Evolutionary conservation across 2,329 filamentous ascomycete species (phyloP).

Genomic region (Helotiales sp.): DNA sequence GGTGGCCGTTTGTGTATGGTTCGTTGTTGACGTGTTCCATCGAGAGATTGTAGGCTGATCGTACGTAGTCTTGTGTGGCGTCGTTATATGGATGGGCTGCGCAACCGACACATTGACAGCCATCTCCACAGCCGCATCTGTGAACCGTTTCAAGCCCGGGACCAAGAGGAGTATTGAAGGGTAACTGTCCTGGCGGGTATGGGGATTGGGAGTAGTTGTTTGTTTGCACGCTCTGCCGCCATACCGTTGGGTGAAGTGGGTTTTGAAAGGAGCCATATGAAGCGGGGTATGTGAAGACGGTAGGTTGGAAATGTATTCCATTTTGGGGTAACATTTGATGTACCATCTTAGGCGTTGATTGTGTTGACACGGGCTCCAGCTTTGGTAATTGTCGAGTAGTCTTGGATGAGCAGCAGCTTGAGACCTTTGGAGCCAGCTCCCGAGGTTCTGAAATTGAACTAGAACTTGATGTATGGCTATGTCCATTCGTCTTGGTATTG

Average conservation of each 20-base stretch:
- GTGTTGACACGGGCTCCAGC: constrained; percentile 24
- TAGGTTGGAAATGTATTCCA: constrained; percentile 46
- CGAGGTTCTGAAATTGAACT: constrained; percentile 16
- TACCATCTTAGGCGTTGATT: constrained; percentile 36
- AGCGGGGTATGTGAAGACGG: constrained; percentile 58
- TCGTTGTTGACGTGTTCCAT: constrained; percentile 29
- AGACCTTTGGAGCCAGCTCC: constrained; percentile 26
- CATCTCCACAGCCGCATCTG: constrained; percentile 67
- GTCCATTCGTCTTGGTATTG: constrained; percentile 29
- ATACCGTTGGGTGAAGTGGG: constrained; percentile 59
- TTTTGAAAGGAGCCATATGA: constrained; percentile 61
- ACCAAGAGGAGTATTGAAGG: constrained; percentile 45
- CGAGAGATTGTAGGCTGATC: constrained; percentile 49
- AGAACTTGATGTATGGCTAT: constrained; percentile 34
- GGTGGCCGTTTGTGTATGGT: constrained; percentile 27
- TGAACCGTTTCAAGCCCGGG: constrained; percentile 45
- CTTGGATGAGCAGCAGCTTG: constrained; percentile 49
- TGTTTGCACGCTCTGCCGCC: constrained; percentile 54
- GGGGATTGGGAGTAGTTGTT: constrained; percentile 45
- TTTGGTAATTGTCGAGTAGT: constrained; percentile 23
- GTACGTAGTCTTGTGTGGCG: constrained; percentile 60
- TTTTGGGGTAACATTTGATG: constrained; percentile 34
- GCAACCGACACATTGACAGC: constrained; percentile 71
- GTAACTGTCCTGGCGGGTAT: constrained; percentile 21
- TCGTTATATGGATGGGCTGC: constrained; percentile 71